Evolutionary conservation across 768 basidiomycete genomes (phyloP).

Genomic region (Hygrophorus russula): DNA sequence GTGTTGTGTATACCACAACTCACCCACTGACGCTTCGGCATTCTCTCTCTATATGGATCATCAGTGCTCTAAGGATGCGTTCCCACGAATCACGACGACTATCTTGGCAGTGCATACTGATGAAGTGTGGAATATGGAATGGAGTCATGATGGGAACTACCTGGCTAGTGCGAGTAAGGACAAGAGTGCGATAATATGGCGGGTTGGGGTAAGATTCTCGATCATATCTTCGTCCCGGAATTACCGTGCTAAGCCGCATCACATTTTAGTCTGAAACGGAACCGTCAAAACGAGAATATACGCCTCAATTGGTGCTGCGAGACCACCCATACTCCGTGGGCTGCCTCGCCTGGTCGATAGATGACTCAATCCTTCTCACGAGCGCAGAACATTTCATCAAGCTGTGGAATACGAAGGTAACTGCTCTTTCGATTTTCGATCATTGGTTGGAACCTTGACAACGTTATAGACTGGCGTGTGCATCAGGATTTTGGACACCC

Average conservation of each 20-base stretch:
- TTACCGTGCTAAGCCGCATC: not conserved
- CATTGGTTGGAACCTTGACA: not conserved
- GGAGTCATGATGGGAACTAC: conserved; percentile 82
- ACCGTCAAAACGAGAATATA: conserved; percentile 47
- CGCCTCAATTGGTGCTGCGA: conserved; percentile 44
- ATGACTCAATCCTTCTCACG: conserved; percentile 76
- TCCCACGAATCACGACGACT: conserved; percentile 79
- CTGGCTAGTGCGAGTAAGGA: conserved; percentile 88
- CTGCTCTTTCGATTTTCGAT: conserved; percentile 6
- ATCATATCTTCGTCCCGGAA: not conserved
- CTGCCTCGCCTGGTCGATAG: conserved; percentile 86
- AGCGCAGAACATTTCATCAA: conserved; percentile 73
- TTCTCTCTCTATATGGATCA: conserved; percentile 88
- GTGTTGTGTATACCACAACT: conserved; percentile 82
- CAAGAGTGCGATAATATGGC: conserved; percentile 83
- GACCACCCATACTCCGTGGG: conserved; percentile 77
- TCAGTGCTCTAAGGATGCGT: conserved; percentile 65
- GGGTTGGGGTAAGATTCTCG: conserved; percentile 50
- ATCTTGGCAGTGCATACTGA: conserved; percentile 80
- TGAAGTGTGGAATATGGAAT: conserved; percentile 93
- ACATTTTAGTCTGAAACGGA: conserved; percentile 31
- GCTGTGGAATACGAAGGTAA: conserved; percentile 85
- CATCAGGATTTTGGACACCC: conserved; percentile 53
- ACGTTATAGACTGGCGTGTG: conserved; percentile 58
- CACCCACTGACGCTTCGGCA: conserved; percentile 38